A percentile compares a stretch with the other conserved stretches of the same genome.
Conservation (phyloP, 495 filamentous ascomycete species). For the Bathelium albidoporum region DNA sequence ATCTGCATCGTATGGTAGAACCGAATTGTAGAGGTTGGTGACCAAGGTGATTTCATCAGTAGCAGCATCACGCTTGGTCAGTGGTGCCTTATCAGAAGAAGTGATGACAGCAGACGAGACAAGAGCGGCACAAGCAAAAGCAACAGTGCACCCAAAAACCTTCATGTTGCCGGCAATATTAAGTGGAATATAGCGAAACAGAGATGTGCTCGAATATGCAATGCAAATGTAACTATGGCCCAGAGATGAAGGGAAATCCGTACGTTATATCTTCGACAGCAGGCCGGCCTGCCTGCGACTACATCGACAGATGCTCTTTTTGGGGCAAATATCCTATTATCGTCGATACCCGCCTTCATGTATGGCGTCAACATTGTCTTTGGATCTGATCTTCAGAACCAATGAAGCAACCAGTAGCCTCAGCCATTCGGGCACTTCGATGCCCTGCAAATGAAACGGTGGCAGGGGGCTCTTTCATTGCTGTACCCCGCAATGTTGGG, state of each 20-base stretch:
- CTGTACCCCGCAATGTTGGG: not conserved
- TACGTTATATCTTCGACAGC: not conserved
- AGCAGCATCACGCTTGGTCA: not conserved
- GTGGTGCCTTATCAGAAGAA: too few species aligned
- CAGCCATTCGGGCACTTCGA: not conserved
- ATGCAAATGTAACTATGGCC: not conserved
- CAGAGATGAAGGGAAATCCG: not conserved
- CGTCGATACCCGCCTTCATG: not conserved
- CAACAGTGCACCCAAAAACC: not conserved
- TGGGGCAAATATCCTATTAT: not conserved
- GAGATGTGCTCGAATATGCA: not conserved
- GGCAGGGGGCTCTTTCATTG: not conserved
- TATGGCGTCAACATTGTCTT: not conserved
- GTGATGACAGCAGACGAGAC: not conserved
- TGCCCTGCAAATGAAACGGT: not conserved
- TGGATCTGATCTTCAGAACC: not conserved
- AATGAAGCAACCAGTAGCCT: not conserved
- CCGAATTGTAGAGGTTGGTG: not conserved
- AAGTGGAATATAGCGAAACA: not conserved
- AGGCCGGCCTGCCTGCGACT: not conserved
- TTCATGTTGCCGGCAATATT: not conserved
- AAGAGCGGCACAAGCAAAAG: not conserved
- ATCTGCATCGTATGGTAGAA: not conserved
- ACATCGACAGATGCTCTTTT: not conserved
- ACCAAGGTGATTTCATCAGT: not conserved